Conservation (phyloP, 495 filamentous ascomycete species). For the Penicillium desertorum region DNA sequence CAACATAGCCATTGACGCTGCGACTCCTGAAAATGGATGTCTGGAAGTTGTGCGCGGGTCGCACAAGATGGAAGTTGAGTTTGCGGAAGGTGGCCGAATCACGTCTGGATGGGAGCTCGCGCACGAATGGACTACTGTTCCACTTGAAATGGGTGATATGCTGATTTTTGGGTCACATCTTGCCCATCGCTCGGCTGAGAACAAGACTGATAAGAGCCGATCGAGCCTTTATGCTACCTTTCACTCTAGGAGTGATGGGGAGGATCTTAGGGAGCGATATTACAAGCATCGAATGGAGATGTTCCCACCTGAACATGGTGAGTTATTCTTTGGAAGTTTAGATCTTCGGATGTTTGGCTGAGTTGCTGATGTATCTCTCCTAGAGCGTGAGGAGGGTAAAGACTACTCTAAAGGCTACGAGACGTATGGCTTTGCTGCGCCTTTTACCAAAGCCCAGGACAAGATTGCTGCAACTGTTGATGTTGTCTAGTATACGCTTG, state of each 20-base stretch:
- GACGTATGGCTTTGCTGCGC: conserved; percentile 40
- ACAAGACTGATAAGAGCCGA: conserved; percentile 34
- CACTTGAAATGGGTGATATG: conserved; percentile 39
- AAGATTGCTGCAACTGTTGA: not conserved
- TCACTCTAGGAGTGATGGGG: conserved; percentile 37
- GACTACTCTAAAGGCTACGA: conserved; percentile 39
- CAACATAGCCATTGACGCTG: conserved; percentile 41
- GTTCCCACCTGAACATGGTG: conserved; percentile 43
- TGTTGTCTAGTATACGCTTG: not conserved
- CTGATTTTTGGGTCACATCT: conserved; percentile 45
- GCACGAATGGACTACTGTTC: conserved; percentile 40
- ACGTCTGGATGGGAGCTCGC: conserved; percentile 33
- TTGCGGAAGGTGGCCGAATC: conserved; percentile 34
- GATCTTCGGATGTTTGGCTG: not conserved
- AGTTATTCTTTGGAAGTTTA: conserved; percentile 4
- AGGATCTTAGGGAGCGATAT: conserved; percentile 38
- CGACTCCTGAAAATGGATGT: conserved; percentile 42
- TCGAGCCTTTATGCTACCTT: conserved; percentile 48
- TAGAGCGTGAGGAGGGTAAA: conserved; percentile 37
- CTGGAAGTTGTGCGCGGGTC: conserved; percentile 44
- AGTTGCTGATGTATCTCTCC: not conserved
- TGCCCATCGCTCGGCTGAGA: conserved; percentile 40
- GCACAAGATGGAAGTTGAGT: conserved; percentile 40
- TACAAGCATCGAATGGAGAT: conserved; percentile 40
- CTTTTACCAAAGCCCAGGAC: conserved; percentile 16